Evolutionary conservation across 176 grass and related monocot genomes (phyloP), one percentile per base, ranked within the genome.

Genomic region (Oryza brachyantha): DNA sequence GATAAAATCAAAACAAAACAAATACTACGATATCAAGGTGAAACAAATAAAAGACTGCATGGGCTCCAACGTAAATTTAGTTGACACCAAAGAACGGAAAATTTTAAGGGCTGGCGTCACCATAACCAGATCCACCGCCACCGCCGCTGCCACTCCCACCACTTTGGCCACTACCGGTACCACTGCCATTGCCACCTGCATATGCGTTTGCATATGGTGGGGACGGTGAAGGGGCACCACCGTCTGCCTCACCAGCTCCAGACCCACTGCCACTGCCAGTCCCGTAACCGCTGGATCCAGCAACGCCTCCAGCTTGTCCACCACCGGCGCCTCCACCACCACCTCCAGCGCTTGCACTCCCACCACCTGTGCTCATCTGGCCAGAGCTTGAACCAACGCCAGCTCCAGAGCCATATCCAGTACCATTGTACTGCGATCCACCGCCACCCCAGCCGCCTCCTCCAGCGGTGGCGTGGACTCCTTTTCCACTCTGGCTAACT

Each of bases 121-220:
- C 68, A 0, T 55, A 35, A 7, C 59, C 60, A 32, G 43, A 57
- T 5, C 84, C 75, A 19, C 38, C 5, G 0, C 83, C 83, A 2
- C 31, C 8, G 3, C 84, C 69, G 10, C 68, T 61, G 16, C 84
- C 76, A 1, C 26, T 60, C 7, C 84, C 76, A 22, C 69, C 84
- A 28, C 79, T 8, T 9, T 12, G 28, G 21, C 61, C 29, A 5
- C 4, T 0, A 1, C 84, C 84, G 0, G 19, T 64, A 8, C 67
- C 83, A 3, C 58, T 75, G 7, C 83, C 83, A 6, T 79, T 57
- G 2, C 67, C 83, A 14, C 19, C 1, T 64, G 58, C 83, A 72
- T 74, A 26, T 1, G 84, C 76, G 61, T 21, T 29, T 27, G 76
- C 76, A 16, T 46, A 43, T 19, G 26, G 26, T 3, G 45, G 61